A percentile compares a stretch with the other conserved stretches of the same genome.
Evolutionary conservation across 2,329 filamentous ascomycete species (phyloP).

Genomic region (Catunica adiposa): DNA sequence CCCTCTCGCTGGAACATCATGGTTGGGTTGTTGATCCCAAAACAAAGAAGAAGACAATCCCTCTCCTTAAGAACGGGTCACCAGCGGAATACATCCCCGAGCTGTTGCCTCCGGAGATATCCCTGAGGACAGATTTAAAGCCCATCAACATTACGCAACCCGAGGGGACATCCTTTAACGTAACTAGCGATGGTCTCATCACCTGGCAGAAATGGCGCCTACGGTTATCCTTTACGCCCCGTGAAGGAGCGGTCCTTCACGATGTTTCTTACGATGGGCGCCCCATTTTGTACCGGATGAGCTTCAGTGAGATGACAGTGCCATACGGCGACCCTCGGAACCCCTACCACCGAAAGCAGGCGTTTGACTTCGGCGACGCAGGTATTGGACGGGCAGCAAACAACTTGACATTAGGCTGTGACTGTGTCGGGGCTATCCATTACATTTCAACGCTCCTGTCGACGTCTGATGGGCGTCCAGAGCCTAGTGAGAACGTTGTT

Average conservation of each 20-base stretch:
- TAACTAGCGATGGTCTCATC: conserved; percentile 32
- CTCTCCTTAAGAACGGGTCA: conserved; percentile 27
- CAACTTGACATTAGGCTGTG: conserved; percentile 51
- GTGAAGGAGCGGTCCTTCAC: conserved; percentile 55
- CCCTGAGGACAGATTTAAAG: conserved; percentile 36
- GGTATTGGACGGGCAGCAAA: conserved; percentile 52
- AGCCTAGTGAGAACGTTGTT: conserved; percentile 38
- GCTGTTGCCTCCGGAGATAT: conserved; percentile 29
- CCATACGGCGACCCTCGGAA: conserved; percentile 50
- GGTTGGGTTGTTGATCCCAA: conserved; percentile 19
- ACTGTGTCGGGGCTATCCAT: conserved; percentile 52
- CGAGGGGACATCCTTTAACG: conserved; percentile 49
- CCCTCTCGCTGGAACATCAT: conserved; percentile 31
- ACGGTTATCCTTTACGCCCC: conserved; percentile 49
- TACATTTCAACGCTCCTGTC: conserved; percentile 42
- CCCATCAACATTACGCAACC: conserved; percentile 57
- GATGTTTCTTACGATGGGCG: conserved; percentile 51
- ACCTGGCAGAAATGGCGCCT: conserved; percentile 55
- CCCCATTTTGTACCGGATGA: conserved; percentile 49
- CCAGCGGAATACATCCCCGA: conserved; percentile 33
- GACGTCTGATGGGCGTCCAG: conserved; percentile 35
- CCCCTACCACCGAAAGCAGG: conserved; percentile 52
- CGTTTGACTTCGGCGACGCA: conserved; percentile 56
- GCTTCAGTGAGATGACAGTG: conserved; percentile 53
- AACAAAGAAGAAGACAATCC: conserved; percentile 22